Conservation (phyloP, 2,329 filamentous ascomycete genomes). For the Allantophomopsis cytisporea region DNA sequence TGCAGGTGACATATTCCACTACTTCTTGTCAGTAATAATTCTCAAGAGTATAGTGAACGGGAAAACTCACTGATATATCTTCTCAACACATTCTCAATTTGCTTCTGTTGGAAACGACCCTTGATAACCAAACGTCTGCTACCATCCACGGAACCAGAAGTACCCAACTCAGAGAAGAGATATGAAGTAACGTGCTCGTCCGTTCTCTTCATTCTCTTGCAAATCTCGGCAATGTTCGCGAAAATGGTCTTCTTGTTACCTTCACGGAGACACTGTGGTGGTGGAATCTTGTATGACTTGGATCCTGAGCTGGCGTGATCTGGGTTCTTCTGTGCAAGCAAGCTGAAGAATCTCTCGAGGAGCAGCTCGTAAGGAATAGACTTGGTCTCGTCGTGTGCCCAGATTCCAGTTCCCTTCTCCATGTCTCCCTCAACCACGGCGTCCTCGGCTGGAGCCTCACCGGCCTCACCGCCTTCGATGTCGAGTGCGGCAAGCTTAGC, state of each 20-base stretch:
- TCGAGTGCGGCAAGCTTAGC: conserved; percentile 2
- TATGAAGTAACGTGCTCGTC: conserved; percentile 97
- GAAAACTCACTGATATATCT: conserved; percentile 73
- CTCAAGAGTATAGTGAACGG: conserved; percentile 15
- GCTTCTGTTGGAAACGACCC: conserved; percentile 99
- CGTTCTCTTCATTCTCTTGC: conserved; percentile 97
- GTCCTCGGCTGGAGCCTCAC: conserved; percentile 7
- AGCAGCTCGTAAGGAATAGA: conserved; percentile 75
- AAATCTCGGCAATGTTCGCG: conserved; percentile 96
- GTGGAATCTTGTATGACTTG: conserved; percentile 98
- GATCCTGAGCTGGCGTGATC: conserved; percentile 80
- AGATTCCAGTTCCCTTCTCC: conserved; percentile 20
- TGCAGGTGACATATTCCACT: conserved; percentile 96
- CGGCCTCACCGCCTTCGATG: conserved; percentile 14
- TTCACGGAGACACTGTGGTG: conserved; percentile 96
- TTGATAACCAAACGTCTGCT: conserved; percentile 92
- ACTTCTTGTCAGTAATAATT: conserved; percentile 8
- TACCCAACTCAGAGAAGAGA: conserved; percentile 96
- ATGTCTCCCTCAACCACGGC: conserved; percentile 16
- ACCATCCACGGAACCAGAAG: conserved; percentile 88
- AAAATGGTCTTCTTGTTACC: conserved; percentile 99
- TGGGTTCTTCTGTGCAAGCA: conserved; percentile 91
- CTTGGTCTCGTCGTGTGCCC: conserved; percentile 15
- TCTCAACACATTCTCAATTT: conserved; percentile 93
- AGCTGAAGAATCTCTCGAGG: conserved; percentile 84